Evolutionary conservation across 1,284 basidiomycete genomes (phyloP), one percentile per base, ranked within the genome.

Genomic region (Limonomyces culmigenus): DNA sequence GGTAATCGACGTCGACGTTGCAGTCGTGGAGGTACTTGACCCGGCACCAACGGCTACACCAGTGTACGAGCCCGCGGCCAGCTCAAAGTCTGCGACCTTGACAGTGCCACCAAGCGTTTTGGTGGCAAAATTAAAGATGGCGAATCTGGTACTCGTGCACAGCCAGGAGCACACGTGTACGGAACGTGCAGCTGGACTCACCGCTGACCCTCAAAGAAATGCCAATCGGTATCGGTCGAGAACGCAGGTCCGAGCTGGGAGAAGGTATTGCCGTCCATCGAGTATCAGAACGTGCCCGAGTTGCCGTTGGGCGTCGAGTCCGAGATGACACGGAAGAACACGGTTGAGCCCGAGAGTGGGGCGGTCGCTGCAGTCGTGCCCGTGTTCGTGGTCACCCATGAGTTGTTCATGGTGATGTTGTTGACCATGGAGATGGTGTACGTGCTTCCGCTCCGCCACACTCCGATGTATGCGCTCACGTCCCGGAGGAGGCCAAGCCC

Each of bases 401-500:
- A 31, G 5, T 25, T 11, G 33, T 47, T 41, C 47, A 51, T 48
- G n/a, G 38, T 42, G 34, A 51, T 40, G 8, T 40, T 40, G 32
- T 41, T 45, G 13, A 45, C 42, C 34, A 49, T 42, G 10, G 34
- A 29, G 16, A 51, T 34, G 1, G 38, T 38, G 15, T 40, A 41
- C 10, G 36, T 39, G 30, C 38, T 37, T 18, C 39, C 39, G 19
- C 37, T 38, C 14, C 42, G 43, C 29, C 40, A 37, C 13, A 51
- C 45, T 16, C 48, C 48, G 14, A 51, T 42, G 38, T 43, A 52
- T 3, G 44, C 47, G 12, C 47, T 49, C 5, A 33, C 18, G 34
- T 50, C 50, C 4, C 49, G 44, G 36, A 50, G 39, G 17, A 50
- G 30, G 3, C 41, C 47, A 10, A 51, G 45, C 14, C 47, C 49